phyloP scores from a whole-genome alignment of 129 eudicot species.

The Arctium minus region DNA sequence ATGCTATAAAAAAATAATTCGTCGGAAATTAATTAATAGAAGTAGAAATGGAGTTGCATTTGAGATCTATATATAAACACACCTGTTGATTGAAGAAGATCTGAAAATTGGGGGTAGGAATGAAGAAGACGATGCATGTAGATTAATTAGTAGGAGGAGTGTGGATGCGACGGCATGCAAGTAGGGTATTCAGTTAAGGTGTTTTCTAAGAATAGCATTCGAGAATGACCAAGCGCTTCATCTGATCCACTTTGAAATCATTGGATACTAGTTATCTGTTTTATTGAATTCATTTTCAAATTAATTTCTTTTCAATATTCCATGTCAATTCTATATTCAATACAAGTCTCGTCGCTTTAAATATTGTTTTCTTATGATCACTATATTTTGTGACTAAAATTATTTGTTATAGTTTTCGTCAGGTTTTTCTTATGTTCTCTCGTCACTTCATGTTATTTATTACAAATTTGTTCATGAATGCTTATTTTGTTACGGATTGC shows the following conservation, averaged over 20 bases:
- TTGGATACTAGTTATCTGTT: background rate
- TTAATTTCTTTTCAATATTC: background rate
- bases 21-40: too few species aligned
- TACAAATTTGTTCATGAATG: background rate
- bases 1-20: background rate
- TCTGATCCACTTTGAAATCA: background rate
- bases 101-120: background rate
- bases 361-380: background rate
- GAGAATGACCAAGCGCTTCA: slow-evolving; percentile 23
- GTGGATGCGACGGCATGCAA: slow-evolving; percentile 25
- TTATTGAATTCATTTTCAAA: background rate
- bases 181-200: slow-evolving; percentile 27
- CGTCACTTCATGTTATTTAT: too few species aligned
- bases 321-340: background rate
- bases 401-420: too few species aligned
- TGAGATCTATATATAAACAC: background rate
- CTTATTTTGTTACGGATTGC: background rate
- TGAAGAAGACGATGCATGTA: slow-evolving; percentile 1
- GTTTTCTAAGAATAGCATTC: slow-evolving; percentile 28
- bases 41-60: background rate
- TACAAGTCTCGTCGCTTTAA: background rate
- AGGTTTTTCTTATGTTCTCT: background rate
- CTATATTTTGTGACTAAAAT: too few species aligned
- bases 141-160: slow-evolving; percentile 2
- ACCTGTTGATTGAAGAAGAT: background rate